Evolutionary conservation across 371 early-diverging fungal species (phyloP).

Genomic region (Gilbertella persicaria): DNA sequence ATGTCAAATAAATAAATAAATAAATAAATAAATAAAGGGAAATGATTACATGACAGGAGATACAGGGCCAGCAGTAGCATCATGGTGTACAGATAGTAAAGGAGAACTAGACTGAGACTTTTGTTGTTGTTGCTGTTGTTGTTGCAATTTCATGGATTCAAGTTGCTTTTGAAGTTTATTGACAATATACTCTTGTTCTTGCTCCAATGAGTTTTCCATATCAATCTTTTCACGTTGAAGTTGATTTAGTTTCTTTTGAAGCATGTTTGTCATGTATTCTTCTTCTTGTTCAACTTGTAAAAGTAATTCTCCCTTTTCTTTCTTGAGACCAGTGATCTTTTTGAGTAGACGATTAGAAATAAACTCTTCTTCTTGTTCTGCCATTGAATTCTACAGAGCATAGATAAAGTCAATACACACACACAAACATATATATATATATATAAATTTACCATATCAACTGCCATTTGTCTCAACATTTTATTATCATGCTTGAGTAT

Average conservation of each 20-base stretch:
- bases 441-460: constrained; percentile 54
- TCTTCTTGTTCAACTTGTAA: constrained; percentile 76
- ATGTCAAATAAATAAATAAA: background rate
- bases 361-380: constrained; percentile 75
- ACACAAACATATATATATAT: too few species aligned
- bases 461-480: constrained; percentile 59
- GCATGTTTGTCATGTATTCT: constrained; percentile 72
- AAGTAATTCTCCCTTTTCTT: constrained; percentile 69
- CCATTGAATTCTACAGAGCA: constrained; percentile 57
- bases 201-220: constrained; percentile 80
- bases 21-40: background rate
- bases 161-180: constrained; percentile 69
- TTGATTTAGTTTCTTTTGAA: constrained; percentile 73
- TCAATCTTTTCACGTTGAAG: constrained; percentile 83
- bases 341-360: constrained; percentile 69
- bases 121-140: constrained; percentile 14
- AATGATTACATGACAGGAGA: constrained; percentile 33
- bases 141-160: constrained; percentile 55
- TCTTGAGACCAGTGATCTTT: constrained; percentile 67
- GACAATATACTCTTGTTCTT: constrained; percentile 84
- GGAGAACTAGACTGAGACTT: constrained; percentile 3
- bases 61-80: constrained; percentile 27
- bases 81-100: constrained; percentile 26
- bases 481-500: constrained; percentile 70
- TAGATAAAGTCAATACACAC: too few species aligned